Conservation (phyloP, 805 yeast species). For the Kodamaea laetipori region DNA sequence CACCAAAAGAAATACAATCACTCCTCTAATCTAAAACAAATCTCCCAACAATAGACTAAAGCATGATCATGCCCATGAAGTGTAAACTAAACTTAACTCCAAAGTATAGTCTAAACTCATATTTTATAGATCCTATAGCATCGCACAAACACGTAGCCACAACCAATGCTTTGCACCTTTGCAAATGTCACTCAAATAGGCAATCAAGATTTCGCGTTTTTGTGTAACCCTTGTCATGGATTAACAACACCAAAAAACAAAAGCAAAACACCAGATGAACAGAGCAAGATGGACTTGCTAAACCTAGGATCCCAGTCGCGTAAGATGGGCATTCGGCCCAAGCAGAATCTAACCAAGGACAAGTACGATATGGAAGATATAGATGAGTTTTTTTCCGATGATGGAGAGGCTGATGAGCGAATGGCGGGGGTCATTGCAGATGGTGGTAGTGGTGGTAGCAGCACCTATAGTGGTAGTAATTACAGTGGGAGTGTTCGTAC, state of each 20-base stretch:
- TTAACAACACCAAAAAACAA: background rate
- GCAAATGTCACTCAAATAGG: background rate
- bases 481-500: constrained; percentile 10
- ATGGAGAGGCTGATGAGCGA: constrained; percentile 21
- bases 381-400: constrained; percentile 67
- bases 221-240: no score
- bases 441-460: constrained; percentile 7
- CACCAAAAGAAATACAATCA: no score
- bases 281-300: constrained; percentile 36
- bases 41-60: no score
- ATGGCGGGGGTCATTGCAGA: constrained; percentile 2
- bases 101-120: no score
- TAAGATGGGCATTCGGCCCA: constrained; percentile 62
- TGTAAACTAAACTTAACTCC: no score
- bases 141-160: background rate
- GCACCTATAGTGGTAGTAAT: constrained; percentile 11
- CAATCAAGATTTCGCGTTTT: background rate
- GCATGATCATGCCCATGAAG: no score
- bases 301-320: constrained; percentile 62
- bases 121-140: no score
- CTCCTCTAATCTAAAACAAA: no score
- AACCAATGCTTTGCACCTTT: no score
- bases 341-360: constrained; percentile 51
- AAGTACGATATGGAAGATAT: constrained; percentile 67
- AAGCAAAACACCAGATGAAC: constrained; percentile 4